Evolutionary conservation across 2,329 filamentous ascomycete species (phyloP).

Genomic region (Arthrobotrys pseudoclavata): DNA sequence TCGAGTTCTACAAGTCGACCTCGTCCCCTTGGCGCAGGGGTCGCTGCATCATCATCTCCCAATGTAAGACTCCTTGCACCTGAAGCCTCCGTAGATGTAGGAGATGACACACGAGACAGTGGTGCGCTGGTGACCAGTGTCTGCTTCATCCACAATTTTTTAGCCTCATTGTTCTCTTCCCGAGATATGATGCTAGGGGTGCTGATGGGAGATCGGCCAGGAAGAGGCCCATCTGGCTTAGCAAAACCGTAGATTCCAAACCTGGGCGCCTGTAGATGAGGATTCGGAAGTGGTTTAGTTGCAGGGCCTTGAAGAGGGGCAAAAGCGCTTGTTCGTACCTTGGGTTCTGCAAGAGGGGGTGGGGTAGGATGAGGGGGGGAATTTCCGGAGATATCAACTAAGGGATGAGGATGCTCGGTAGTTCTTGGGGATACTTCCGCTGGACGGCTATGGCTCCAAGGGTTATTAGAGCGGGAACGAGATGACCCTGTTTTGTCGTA

Average conservation of each 20-base stretch:
- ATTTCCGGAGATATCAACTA: constrained; percentile 55
- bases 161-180: constrained; percentile 49
- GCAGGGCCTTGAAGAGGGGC: constrained; percentile 49
- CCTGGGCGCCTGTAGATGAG: constrained; percentile 54
- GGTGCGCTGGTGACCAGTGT: constrained; percentile 54
- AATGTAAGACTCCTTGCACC: constrained; percentile 51
- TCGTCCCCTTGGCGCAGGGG: constrained; percentile 26
- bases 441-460: constrained; percentile 52
- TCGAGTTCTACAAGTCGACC: constrained; percentile 40
- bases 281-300: constrained; percentile 58
- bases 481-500: constrained; percentile 55
- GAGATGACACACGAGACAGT: constrained; percentile 50
- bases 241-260: constrained; percentile 58
- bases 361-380: constrained; percentile 48
- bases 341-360: constrained; percentile 50
- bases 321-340: constrained; percentile 55
- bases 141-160: constrained; percentile 58
- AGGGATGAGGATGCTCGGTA: constrained; percentile 41
- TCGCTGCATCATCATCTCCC: constrained; percentile 42
- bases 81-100: constrained; percentile 47
- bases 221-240: constrained; percentile 36
- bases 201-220: constrained; percentile 54
- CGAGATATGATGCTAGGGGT: constrained; percentile 53
- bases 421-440: constrained; percentile 24
- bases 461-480: constrained; percentile 55